These are phyloP conservation scores for Leishmania mexicana DNA, from an alignment of 208 protist genomes.

Conservation along the genomic window DNA sequence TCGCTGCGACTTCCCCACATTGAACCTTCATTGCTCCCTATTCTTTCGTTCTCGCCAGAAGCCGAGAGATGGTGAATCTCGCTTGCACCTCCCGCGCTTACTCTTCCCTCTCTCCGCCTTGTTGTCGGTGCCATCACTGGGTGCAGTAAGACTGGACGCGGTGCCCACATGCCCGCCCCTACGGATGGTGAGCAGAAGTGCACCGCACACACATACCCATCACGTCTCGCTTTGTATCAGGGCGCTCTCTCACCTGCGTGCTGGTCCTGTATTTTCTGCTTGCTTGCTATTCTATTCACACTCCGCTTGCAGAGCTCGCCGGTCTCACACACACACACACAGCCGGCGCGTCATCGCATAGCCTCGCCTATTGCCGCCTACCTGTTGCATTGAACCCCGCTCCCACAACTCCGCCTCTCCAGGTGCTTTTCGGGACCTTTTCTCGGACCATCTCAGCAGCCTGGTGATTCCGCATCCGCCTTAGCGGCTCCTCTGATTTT, in stretches of 20 bases:
- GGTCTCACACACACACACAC: not conserved
- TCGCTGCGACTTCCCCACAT: not conserved
- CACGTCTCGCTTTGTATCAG: not conserved
- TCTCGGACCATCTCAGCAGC: not conserved
- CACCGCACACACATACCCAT: not conserved
- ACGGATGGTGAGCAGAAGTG: not conserved
- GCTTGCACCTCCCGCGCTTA: not conserved
- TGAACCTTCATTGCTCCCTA: not conserved
- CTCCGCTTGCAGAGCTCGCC: not conserved
- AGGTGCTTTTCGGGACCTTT: not conserved
- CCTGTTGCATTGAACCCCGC: too few species aligned
- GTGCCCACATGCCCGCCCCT: not conserved
- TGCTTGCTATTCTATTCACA: not conserved
- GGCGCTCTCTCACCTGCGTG: not conserved
- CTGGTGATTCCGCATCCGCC: not conserved
- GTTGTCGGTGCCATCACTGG: not conserved
- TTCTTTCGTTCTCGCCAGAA: not conserved
- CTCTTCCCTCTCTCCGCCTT: not conserved
- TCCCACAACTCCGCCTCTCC: not conserved
- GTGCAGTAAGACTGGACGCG: not conserved
- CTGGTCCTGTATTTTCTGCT: not conserved
- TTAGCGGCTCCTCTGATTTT: not conserved
- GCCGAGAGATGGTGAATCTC: not conserved
- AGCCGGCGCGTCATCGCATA: not conserved
- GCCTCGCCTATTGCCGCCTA: not conserved